Percentiles rank a stretch among this genome's conserved stretches.
These are phyloP conservation scores for Boletellus emodensis DNA, from an alignment of 768 basidiomycete species.

Conservation along the genomic window DNA sequence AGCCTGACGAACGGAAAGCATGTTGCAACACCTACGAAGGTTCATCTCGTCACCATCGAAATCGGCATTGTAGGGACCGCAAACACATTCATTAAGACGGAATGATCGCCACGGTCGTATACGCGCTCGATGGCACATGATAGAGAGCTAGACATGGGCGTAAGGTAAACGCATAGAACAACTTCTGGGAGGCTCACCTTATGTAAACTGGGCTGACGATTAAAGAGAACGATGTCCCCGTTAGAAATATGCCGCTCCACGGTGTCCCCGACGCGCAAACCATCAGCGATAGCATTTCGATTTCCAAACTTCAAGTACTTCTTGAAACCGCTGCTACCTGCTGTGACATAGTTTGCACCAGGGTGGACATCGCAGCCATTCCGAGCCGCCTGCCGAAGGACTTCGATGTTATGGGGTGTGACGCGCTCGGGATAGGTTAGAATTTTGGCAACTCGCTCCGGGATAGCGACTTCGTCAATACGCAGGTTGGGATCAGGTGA, in stretches of 20 bases:
- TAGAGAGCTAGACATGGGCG: constrained; percentile 65
- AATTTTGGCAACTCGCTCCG: constrained; percentile 90
- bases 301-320: constrained; percentile 90
- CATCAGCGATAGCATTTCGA: constrained; percentile 73
- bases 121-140: constrained; percentile 98
- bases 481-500: constrained; percentile 98
- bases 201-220: constrained; percentile 97
- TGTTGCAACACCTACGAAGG: constrained; percentile 59
- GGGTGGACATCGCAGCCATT: constrained; percentile 92
- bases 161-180: background rate
- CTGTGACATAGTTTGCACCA: constrained; percentile 90
- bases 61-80: constrained; percentile 98
- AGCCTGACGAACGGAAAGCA: background rate
- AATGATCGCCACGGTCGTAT: constrained; percentile 97
- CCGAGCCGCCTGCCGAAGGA: constrained; percentile 68
- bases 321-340: constrained; percentile 74
- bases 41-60: constrained; percentile 99
- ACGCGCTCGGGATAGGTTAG: constrained; percentile 96
- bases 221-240: constrained; percentile 95
- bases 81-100: constrained; percentile 97
- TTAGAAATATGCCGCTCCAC: constrained; percentile 95
- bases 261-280: constrained; percentile 79
- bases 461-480: constrained; percentile 98
- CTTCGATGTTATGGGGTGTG: constrained; percentile 82
- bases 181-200: constrained; percentile 48